phyloP scores from a whole-genome alignment of 176 grass and related monocot species.

The Pontederia crassipes region DNA sequence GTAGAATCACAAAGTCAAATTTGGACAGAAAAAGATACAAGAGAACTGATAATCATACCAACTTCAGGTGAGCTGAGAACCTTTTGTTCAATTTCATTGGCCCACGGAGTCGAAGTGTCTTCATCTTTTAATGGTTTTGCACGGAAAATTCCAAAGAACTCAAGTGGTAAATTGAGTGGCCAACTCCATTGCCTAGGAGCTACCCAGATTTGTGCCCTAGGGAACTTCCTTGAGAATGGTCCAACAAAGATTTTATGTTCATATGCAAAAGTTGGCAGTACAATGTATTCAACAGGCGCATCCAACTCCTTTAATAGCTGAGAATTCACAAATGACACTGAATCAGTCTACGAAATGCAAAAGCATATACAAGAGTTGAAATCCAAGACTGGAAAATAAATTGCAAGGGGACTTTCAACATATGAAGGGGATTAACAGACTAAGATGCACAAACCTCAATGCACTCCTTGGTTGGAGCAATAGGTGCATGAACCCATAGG shows the following conservation, averaged over 20 bases:
- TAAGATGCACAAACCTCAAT: slow-evolving; percentile 35
- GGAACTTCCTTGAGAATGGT: slow-evolving; percentile 91
- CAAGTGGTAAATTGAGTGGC: slow-evolving; percentile 89
- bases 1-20: too few species aligned
- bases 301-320: slow-evolving; percentile 87
- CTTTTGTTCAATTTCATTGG: slow-evolving; percentile 85
- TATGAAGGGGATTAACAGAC: not conserved
- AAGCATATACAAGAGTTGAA: too few species aligned
- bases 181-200: slow-evolving; percentile 93
- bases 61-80: slow-evolving; percentile 90
- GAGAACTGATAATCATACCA: slow-evolving; percentile 31
- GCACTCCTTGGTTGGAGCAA: slow-evolving; percentile 93
- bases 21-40: not conserved
- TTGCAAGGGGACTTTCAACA: not conserved
- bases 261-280: slow-evolving; percentile 96
- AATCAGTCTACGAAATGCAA: not conserved
- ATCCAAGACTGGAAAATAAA: too few species aligned
- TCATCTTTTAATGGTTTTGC: slow-evolving; percentile 63
- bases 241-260: slow-evolving; percentile 95
- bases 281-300: slow-evolving; percentile 82
- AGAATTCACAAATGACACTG: not conserved
- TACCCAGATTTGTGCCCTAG: slow-evolving; percentile 70
- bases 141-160: slow-evolving; percentile 89
- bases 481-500: slow-evolving; percentile 90
- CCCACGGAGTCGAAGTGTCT: slow-evolving; percentile 64